A percentile compares a stretch with the other conserved stretches of the same genome.
Conservation (phyloP, 345 rosid species). For the Linum trigynum region DNA sequence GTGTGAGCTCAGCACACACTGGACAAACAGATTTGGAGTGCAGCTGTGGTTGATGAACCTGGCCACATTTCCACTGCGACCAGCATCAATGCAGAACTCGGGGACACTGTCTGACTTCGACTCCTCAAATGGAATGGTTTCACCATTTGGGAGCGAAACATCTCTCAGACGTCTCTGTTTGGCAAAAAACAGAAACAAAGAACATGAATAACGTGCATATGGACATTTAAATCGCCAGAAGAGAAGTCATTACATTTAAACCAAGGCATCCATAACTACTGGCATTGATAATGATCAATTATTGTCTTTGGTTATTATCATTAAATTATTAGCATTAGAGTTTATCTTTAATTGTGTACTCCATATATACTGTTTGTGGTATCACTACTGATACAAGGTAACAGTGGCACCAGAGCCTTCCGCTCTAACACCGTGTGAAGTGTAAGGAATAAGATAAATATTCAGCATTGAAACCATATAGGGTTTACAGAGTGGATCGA, state of each 20-base stretch:
- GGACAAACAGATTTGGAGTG: slow-evolving; percentile 87
- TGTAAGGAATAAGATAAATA: too few species aligned
- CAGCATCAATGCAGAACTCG: slow-evolving; percentile 91
- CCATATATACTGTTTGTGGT: too few species aligned
- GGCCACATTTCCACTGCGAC: slow-evolving; percentile 65
- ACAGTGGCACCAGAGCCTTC: too few species aligned
- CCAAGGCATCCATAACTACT: not conserved
- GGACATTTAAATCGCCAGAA: not conserved
- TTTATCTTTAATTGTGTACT: too few species aligned
- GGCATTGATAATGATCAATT: too few species aligned
- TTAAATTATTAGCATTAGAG: too few species aligned
- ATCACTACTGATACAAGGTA: too few species aligned
- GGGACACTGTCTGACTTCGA: slow-evolving; percentile 49
- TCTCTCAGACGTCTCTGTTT: slow-evolving; percentile 55
- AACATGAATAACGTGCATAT: not conserved
- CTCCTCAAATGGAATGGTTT: slow-evolving; percentile 22
- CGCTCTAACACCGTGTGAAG: too few species aligned
- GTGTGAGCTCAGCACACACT: slow-evolving; percentile 75
- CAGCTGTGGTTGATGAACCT: slow-evolving; percentile 94
- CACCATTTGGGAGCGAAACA: slow-evolving; percentile 28
- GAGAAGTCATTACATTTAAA: not conserved
- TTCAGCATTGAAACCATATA: too few species aligned
- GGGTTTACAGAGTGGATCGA: too few species aligned
- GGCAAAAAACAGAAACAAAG: slow-evolving; percentile 5
- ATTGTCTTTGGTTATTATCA: too few species aligned